These are phyloP conservation scores for Tetradesmus lagerheimii DNA, from an alignment of 139 green algal genomes.

Conservation along the genomic window DNA sequence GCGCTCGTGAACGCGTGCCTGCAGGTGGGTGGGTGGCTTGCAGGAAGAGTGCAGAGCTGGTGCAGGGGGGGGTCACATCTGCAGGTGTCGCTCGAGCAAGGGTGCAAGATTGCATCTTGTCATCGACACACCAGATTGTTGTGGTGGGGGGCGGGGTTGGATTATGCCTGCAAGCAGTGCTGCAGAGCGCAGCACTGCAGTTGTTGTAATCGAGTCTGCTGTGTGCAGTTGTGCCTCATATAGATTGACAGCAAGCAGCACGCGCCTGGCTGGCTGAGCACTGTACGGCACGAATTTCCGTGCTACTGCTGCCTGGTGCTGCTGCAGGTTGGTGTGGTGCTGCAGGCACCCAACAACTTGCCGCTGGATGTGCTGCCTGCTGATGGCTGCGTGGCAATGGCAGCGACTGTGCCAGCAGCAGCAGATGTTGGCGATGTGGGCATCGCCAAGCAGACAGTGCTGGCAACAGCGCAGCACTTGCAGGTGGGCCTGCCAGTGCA, in stretches of 20 bases:
- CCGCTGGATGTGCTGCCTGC: constrained; percentile 47
- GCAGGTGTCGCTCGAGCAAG: too few relatives aligned
- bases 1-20: constrained; percentile 59
- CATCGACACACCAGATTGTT: too few relatives aligned
- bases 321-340: constrained; percentile 45
- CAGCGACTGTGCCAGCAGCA: constrained; percentile 50
- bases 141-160: too few relatives aligned
- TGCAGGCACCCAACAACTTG: constrained; percentile 51
- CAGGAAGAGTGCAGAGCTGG: too few relatives aligned
- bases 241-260: too few relatives aligned
- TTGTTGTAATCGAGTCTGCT: too few relatives aligned
- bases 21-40: constrained; percentile 27
- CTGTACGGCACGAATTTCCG: not conserved
- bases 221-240: not conserved
- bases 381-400: constrained; percentile 50
- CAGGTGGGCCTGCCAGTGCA: constrained; percentile 11
- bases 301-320: constrained; percentile 7
- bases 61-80: too few relatives aligned
- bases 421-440: constrained; percentile 27
- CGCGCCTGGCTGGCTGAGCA: not conserved
- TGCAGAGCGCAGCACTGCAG: too few relatives aligned
- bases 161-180: too few relatives aligned
- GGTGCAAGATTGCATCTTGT: too few relatives aligned
- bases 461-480: constrained; percentile 18
- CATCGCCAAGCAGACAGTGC: constrained; percentile 17